Percentiles rank a stretch among this genome's conserved stretches.
Conservation (phyloP, 192 early-diverging fungal species). For the Haplosporangium gracile region DNA sequence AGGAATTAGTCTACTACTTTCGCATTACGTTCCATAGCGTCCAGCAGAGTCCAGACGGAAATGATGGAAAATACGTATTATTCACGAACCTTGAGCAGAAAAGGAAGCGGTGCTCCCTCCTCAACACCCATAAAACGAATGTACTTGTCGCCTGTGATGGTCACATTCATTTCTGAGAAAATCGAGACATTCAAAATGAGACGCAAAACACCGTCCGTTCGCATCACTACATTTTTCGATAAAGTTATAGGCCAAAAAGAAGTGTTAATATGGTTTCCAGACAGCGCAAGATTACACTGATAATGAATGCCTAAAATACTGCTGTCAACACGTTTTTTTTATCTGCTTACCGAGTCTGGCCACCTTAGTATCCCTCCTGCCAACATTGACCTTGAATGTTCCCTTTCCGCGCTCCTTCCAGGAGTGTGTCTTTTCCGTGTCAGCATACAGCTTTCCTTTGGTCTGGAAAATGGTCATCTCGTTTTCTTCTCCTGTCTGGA, state of each 20-base stretch:
- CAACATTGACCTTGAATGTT: slow-evolving; percentile 48
- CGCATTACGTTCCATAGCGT: not conserved
- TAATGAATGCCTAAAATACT: not conserved
- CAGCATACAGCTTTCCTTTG: slow-evolving; percentile 49
- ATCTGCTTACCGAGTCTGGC: slow-evolving; percentile 37
- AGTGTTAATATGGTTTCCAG: too few species aligned
- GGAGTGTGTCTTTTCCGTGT: slow-evolving; percentile 34
- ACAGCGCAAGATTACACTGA: not conserved
- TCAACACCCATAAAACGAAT: slow-evolving; percentile 49
- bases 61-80: not conserved
- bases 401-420: slow-evolving; percentile 54
- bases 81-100: slow-evolving; percentile 45
- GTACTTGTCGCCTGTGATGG: slow-evolving; percentile 49
- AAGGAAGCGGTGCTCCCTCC: slow-evolving; percentile 28
- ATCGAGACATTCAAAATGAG: slow-evolving; percentile 46
- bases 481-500: slow-evolving; percentile 50
- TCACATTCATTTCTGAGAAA: slow-evolving; percentile 40
- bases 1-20: not conserved
- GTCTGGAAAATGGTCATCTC: slow-evolving; percentile 42
- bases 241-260: not conserved
- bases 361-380: slow-evolving; percentile 27
- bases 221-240: slow-evolving; percentile 24
- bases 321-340: not conserved
- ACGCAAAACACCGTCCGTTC: slow-evolving; percentile 44
- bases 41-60: not conserved